Percentiles rank a stretch among this genome's conserved stretches.
These are phyloP conservation scores for Aspergillaceae sp. DNA, from an alignment of 2,329 filamentous ascomycete species.

Conservation along the genomic window DNA sequence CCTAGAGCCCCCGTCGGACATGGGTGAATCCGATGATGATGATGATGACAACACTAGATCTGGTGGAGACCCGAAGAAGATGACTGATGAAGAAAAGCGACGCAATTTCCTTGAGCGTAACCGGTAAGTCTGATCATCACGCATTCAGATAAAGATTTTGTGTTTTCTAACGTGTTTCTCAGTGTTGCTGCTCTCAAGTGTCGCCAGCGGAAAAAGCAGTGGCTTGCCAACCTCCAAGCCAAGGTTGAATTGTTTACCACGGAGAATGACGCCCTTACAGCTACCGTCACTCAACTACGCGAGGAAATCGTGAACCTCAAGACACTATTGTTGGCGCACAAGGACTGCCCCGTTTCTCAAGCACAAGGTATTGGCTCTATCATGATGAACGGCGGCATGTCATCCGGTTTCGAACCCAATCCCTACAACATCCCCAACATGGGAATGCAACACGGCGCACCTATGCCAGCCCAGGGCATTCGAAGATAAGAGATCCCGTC, in stretches of 20 bases:
- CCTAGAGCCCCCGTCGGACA: slow-evolving; percentile 33
- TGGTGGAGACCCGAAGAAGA: slow-evolving; percentile 59
- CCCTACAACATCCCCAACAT: slow-evolving; percentile 37
- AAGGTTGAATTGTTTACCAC: slow-evolving; percentile 90
- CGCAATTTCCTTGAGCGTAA: slow-evolving; percentile 97
- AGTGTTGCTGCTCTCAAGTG: slow-evolving; percentile 96
- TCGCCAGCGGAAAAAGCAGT: slow-evolving; percentile 96
- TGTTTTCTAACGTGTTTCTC: slow-evolving; percentile 15
- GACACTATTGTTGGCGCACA: slow-evolving; percentile 84
- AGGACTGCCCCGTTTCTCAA: slow-evolving; percentile 89
- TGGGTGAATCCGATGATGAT: slow-evolving; percentile 48
- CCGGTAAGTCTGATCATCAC: slow-evolving; percentile 52
- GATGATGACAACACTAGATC: slow-evolving; percentile 45
- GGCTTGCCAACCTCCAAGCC: slow-evolving; percentile 85
- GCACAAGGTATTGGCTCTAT: slow-evolving; percentile 59
- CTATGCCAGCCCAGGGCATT: slow-evolving; percentile 30
- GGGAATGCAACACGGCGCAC: slow-evolving; percentile 32
- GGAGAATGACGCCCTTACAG: slow-evolving; percentile 80
- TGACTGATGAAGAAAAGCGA: slow-evolving; percentile 97
- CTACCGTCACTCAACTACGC: slow-evolving; percentile 72
- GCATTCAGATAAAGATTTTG: background rate
- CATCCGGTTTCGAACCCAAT: slow-evolving; percentile 33
- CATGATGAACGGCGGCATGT: slow-evolving; percentile 32
- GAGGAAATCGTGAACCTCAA: slow-evolving; percentile 95
- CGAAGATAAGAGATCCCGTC: slow-evolving; percentile 17